A percentile compares a stretch with the other conserved stretches of the same genome.
Conservation (phyloP, 1,284 basidiomycete species). For the Thelephora terrestris region DNA sequence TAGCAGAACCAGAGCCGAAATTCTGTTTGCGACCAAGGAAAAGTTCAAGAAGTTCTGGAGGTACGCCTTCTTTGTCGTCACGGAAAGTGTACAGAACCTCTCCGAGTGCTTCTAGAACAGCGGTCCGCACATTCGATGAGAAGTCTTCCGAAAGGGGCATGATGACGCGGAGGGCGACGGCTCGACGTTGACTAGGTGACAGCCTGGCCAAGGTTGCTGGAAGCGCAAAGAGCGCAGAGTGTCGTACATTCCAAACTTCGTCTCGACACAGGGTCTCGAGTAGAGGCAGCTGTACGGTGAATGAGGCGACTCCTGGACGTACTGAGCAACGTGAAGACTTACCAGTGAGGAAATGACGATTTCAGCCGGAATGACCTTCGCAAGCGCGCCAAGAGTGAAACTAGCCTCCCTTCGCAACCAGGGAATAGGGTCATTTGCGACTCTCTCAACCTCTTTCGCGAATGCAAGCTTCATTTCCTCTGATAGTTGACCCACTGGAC, state of each 20-base stretch:
- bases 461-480: constrained; percentile 59
- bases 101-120: constrained; percentile 83
- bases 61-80: constrained; percentile 58
- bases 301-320: constrained; percentile 6
- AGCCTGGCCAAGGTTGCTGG: constrained; percentile 73
- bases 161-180: constrained; percentile 56
- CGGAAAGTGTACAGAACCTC: constrained; percentile 87
- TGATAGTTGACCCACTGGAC: constrained; percentile 42
- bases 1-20: constrained; percentile 13
- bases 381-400: constrained; percentile 80
- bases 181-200: constrained; percentile 38
- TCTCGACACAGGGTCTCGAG: constrained; percentile 70
- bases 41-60: constrained; percentile 68
- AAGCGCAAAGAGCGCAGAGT: constrained; percentile 82
- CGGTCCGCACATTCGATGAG: constrained; percentile 64
- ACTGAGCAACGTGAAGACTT: constrained; percentile 19
- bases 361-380: constrained; percentile 74
- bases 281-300: constrained; percentile 56
- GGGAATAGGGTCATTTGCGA: constrained; percentile 69
- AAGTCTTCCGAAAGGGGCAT: constrained; percentile 59
- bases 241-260: constrained; percentile 75
- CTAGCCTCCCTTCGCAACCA: constrained; percentile 88
- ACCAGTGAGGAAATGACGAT: constrained; percentile 58
- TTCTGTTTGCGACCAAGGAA: constrained; percentile 45
- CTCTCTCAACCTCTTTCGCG: constrained; percentile 73